Conservation (phyloP, 2,329 filamentous ascomycete genomes). For the Alternaria gansuensis region DNA sequence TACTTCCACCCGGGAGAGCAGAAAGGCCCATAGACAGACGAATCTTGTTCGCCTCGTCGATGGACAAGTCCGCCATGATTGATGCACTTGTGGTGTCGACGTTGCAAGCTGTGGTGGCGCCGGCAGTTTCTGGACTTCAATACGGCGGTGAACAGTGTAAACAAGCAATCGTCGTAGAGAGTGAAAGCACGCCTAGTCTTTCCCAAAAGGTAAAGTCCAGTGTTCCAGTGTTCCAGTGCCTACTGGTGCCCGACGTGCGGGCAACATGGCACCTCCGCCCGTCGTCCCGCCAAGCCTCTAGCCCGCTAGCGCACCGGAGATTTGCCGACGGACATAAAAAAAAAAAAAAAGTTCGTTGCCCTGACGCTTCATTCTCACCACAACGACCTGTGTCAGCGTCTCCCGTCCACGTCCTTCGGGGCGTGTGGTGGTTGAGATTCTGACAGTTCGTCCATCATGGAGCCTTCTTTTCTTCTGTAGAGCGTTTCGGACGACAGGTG, state of each 20-base stretch:
- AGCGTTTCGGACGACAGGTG: slow-evolving; percentile 92
- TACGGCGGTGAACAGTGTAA: background rate
- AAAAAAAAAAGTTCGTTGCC: slow-evolving; percentile 42
- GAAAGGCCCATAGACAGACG: slow-evolving; percentile 89
- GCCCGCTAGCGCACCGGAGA: slow-evolving; percentile 26
- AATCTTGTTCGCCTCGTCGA: slow-evolving; percentile 94
- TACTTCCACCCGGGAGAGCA: slow-evolving; percentile 75
- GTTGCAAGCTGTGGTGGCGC: slow-evolving; percentile 2
- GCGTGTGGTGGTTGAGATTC: slow-evolving; percentile 76
- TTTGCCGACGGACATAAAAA: slow-evolving; percentile 39
- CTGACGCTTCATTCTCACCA: slow-evolving; percentile 54
- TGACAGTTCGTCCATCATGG: slow-evolving; percentile 82
- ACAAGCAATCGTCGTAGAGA: background rate
- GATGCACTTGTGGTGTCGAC: slow-evolving; percentile 12
- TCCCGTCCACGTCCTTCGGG: slow-evolving; percentile 67
- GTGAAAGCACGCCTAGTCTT: background rate
- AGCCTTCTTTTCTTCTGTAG: slow-evolving; percentile 75
- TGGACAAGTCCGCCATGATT: slow-evolving; percentile 55
- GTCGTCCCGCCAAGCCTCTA: slow-evolving; percentile 33
- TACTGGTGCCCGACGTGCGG: slow-evolving; percentile 9
- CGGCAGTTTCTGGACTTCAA: background rate
- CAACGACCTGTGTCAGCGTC: slow-evolving; percentile 82
- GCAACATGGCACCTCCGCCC: slow-evolving; percentile 15
- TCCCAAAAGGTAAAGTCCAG: slow-evolving; percentile 2
- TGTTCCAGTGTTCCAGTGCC: slow-evolving; percentile 2